Evolutionary conservation across 345 rosid species (phyloP), one percentile per base, ranked within the genome.

Genomic region (Hibiscus mutabilis): DNA sequence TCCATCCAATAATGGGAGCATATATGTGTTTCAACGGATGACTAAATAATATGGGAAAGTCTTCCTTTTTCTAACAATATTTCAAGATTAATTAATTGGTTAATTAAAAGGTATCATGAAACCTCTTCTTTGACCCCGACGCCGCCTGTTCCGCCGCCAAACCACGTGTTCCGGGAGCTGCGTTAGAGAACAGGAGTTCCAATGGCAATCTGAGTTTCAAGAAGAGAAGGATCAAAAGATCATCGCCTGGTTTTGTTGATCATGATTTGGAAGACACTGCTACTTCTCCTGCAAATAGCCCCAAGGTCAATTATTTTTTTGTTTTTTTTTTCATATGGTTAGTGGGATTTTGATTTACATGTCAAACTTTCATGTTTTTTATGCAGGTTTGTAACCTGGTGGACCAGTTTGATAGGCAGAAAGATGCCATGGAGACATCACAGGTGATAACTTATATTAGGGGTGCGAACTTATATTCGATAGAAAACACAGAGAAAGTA

Each of bases 191-290:
- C 35, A 72, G 67, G 25, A 60, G 29, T 27, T 37, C 42, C 42
- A 37, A 37, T 31, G 69, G 35, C 4, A 69, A 73, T 27, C 60
- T 76, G 59, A 78, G 76, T 61, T 70, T 71, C 65, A 79, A 72
- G 80, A 85, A 82, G 72, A 83, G 73, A 68, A 81, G 69, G 68
- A 70, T 64, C 14, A 80, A 74, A n/a, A 64, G 61, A 63, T 55
- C 63, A 55, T 55, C 60, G 29, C 16, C 52, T 13, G 53, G 47
- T 49, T 9, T 71, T 12, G 55, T 77, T 66, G 87, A 85, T 58
- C 83, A 80, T 72, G 86, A 81, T 78, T 75, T 88, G 74, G 84
- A 82, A 75, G 92, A 87, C 31, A 87, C 92, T 63, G 92, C 92
- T 60, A 77, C 76, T 69, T 85, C 88, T 73, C 88, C 92, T 57